Conservation (phyloP, 1,284 basidiomycete genomes). For the Malassezia slooffiae region DNA sequence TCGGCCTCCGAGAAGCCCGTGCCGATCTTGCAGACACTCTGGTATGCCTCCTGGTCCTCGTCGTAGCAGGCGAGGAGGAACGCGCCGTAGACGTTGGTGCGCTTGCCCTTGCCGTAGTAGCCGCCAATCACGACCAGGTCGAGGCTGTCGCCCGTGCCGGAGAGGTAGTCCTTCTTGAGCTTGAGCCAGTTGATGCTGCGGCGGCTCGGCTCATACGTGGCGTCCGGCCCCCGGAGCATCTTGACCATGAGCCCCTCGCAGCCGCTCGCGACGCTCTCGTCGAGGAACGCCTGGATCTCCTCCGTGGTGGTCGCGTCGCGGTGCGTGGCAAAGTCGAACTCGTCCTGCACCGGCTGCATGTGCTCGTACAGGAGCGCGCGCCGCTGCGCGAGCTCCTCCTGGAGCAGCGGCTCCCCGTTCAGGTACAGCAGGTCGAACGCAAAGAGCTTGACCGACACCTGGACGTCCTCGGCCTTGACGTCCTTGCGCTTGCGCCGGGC, state of each 20-base stretch:
- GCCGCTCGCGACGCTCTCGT: constrained; percentile 90
- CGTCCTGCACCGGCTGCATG: constrained; percentile 71
- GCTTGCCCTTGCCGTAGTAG: constrained; percentile 94
- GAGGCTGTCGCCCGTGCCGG: constrained; percentile 92
- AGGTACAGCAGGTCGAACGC: constrained; percentile 89
- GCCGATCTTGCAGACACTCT: constrained; percentile 74
- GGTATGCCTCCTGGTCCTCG: constrained; percentile 38
- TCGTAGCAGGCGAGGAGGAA: constrained; percentile 43
- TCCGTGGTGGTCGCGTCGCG: constrained; percentile 82
- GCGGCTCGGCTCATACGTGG: constrained; percentile 87
- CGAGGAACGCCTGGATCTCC: constrained; percentile 87
- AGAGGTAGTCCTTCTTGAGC: constrained; percentile 51
- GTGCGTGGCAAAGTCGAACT: constrained; percentile 84
- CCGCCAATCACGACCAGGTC: constrained; percentile 93
- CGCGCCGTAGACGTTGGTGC: constrained; percentile 54
- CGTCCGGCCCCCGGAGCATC: constrained; percentile 80
- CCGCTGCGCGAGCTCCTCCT: constrained; percentile 49
- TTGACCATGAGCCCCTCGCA: constrained; percentile 98
- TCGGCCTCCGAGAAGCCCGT: constrained; percentile 86
- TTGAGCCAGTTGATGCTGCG: constrained; percentile 97
- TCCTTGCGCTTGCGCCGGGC: constrained; percentile 92
- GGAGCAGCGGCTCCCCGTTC: constrained; percentile 59
- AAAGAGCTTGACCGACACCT: constrained; percentile 86
- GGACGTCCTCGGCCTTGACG: constrained; percentile 89
- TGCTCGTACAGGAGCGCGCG: constrained; percentile 65